Evolutionary conservation across 805 yeast species (phyloP).

Genomic region (Ogataea methanolica): DNA sequence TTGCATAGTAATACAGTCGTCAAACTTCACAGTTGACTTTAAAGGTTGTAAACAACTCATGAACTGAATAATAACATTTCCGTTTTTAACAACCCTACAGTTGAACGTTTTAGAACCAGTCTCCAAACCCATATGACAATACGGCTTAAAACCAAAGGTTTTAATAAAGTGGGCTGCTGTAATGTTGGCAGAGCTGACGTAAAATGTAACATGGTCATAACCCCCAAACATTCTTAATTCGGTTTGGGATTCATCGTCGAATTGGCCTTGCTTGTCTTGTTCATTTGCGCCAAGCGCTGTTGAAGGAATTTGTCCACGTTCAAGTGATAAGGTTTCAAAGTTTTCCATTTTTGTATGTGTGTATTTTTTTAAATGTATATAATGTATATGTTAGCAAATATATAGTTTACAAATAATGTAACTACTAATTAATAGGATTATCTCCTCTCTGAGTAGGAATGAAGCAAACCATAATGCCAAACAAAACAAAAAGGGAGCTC

Average conservation of each 20-base stretch:
- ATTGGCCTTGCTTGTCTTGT: not conserved
- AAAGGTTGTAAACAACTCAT: conserved; percentile 34
- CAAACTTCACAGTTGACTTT: conserved; percentile 5
- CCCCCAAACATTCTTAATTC: conserved; percentile 22
- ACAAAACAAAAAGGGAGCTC: too few relatives aligned
- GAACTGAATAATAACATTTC: conserved; percentile 46
- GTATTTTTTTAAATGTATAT: too few relatives aligned
- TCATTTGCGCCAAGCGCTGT: not conserved
- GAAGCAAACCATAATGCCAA: too few relatives aligned
- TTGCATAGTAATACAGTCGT: conserved; percentile 8
- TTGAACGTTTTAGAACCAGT: conserved; percentile 53
- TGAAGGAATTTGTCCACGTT: too few relatives aligned
- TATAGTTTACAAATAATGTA: too few relatives aligned
- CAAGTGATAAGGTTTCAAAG: too few relatives aligned
- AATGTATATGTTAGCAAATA: too few relatives aligned
- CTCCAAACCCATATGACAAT: conserved; percentile 66
- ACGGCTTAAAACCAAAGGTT: conserved; percentile 56
- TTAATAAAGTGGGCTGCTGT: conserved; percentile 50
- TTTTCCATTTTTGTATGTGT: too few relatives aligned
- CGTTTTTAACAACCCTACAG: conserved; percentile 59
- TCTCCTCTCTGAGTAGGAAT: too few relatives aligned
- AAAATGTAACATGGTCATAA: conserved; percentile 68
- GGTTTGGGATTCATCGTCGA: conserved; percentile 1
- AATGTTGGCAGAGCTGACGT: conserved; percentile 68
- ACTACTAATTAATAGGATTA: too few relatives aligned